A percentile compares a stretch with the other conserved stretches of the same genome.
Conservation (phyloP, 139 green algal species). For the Astrephomene gubernaculifera region DNA sequence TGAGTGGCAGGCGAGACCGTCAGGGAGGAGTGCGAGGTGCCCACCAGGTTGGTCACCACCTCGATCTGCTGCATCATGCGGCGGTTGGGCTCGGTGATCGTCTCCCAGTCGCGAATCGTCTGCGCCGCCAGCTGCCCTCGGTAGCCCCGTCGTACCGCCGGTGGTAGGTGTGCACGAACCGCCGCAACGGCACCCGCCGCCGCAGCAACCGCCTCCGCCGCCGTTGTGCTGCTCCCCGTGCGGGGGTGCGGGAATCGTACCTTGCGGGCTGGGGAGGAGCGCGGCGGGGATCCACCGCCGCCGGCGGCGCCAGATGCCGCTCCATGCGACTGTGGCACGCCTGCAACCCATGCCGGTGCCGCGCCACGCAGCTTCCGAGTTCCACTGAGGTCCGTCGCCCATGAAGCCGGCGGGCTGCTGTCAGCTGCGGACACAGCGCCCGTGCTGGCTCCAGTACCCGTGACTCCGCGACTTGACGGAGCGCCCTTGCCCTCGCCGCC, state of each 20-base stretch:
- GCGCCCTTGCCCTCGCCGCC: background rate
- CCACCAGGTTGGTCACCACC: slow-evolving; percentile 25
- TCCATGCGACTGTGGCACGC: background rate
- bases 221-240: background rate
- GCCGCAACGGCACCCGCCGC: background rate
- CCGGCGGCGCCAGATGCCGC: background rate
- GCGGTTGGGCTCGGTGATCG: slow-evolving; percentile 25
- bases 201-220: slow-evolving; percentile 2
- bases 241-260: background rate
- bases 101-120: slow-evolving; percentile 32
- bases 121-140: slow-evolving; percentile 5
- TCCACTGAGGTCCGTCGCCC: too few species aligned
- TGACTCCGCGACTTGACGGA: too few species aligned
- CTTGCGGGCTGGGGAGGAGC: background rate
- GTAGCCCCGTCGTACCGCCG: slow-evolving; percentile 23
- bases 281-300: too few species aligned
- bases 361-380: too few species aligned
- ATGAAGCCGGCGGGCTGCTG: too few species aligned
- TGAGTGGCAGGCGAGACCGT: background rate
- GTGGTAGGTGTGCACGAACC: slow-evolving; percentile 17
- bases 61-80: slow-evolving; percentile 42
- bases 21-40: background rate
- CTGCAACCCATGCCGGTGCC: background rate
- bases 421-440: too few species aligned
- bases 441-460: too few species aligned